Evolutionary conservation across 2,329 filamentous ascomycete genomes (phyloP).

Genomic region (Magnaporthiopsis incrustans): DNA sequence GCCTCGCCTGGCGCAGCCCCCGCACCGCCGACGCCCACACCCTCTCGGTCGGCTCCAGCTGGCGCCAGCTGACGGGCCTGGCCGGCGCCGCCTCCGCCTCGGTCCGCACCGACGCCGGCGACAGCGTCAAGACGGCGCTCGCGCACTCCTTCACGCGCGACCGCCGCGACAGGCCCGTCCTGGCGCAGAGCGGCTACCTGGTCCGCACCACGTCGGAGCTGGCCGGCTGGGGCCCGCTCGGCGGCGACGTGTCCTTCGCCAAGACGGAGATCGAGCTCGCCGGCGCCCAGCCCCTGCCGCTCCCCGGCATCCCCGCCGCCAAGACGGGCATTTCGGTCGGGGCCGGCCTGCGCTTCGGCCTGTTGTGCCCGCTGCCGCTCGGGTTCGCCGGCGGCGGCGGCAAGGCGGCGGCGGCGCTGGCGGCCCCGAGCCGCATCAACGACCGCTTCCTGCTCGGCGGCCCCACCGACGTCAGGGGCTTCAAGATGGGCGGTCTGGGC

Average conservation of each 20-base stretch:
- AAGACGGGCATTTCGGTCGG: slow-evolving; percentile 76
- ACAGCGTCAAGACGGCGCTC: slow-evolving; percentile 45
- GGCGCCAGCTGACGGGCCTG: slow-evolving; percentile 83
- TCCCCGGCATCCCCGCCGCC: slow-evolving; percentile 55
- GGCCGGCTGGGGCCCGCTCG: slow-evolving; percentile 77
- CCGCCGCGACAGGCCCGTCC: slow-evolving; percentile 71
- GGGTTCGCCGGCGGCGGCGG: slow-evolving; percentile 41
- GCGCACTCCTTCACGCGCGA: slow-evolving; percentile 47
- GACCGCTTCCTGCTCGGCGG: slow-evolving; percentile 94
- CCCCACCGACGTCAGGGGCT: slow-evolving; percentile 89
- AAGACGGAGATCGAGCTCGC: slow-evolving; percentile 85
- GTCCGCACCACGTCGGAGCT: slow-evolving; percentile 71
- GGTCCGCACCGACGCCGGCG: slow-evolving; percentile 77
- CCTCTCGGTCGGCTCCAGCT: slow-evolving; percentile 70
- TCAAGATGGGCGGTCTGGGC: slow-evolving; percentile 81
- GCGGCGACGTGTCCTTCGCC: slow-evolving; percentile 86
- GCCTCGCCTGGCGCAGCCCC: slow-evolving; percentile 62
- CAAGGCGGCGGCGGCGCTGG: slow-evolving; percentile 48
- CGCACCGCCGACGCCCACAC: slow-evolving; percentile 62
- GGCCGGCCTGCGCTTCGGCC: slow-evolving; percentile 69
- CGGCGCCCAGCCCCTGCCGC: slow-evolving; percentile 62
- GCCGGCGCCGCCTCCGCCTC: slow-evolving; percentile 65
- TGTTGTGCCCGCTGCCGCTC: slow-evolving; percentile 74
- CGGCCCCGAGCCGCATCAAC: slow-evolving; percentile 71
- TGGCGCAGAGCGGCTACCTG: slow-evolving; percentile 77